A percentile compares a stretch with the other conserved stretches of the same genome.
Conservation (phyloP, 2,329 filamentous ascomycete genomes). For the Aspergillaceae sp. region DNA sequence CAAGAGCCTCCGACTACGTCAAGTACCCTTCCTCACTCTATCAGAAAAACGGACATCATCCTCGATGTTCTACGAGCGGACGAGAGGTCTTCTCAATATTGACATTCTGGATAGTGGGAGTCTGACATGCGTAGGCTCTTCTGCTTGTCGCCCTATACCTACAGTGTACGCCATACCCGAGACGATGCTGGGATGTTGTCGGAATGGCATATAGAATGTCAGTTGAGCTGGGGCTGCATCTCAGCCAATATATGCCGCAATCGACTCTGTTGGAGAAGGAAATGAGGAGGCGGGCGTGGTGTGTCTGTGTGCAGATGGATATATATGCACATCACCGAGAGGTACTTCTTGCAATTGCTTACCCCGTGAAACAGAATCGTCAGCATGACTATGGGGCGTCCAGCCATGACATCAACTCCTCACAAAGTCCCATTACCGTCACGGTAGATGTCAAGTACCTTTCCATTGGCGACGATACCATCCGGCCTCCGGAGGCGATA, state of each 20-base stretch:
- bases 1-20: neutral
- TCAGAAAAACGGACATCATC: slow-evolving; percentile 1
- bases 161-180: slow-evolving; percentile 3
- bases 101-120: slow-evolving; percentile 8
- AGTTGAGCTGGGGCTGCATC: slow-evolving; percentile 3
- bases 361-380: neutral
- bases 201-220: slow-evolving; percentile 5
- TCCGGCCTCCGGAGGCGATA: neutral
- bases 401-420: neutral
- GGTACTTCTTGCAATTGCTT: too few relatives aligned
- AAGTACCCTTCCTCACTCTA: neutral
- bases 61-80: slow-evolving; percentile 5
- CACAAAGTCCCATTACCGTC: neutral
- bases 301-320: slow-evolving; percentile 6
- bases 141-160: slow-evolving; percentile 4
- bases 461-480: neutral
- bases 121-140: slow-evolving; percentile 5
- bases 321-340: neutral
- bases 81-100: slow-evolving; percentile 4
- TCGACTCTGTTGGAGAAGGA: slow-evolving; percentile 1
- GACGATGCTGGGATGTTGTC: slow-evolving; percentile 5
- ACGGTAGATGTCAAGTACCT: neutral
- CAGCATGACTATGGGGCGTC: slow-evolving; percentile 2
- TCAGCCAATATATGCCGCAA: neutral
- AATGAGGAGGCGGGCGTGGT: slow-evolving; percentile 5